Base-by-base conservation (phyloP, 495 filamentous ascomycete species). In the Hypoxylon perforatum region DNA sequence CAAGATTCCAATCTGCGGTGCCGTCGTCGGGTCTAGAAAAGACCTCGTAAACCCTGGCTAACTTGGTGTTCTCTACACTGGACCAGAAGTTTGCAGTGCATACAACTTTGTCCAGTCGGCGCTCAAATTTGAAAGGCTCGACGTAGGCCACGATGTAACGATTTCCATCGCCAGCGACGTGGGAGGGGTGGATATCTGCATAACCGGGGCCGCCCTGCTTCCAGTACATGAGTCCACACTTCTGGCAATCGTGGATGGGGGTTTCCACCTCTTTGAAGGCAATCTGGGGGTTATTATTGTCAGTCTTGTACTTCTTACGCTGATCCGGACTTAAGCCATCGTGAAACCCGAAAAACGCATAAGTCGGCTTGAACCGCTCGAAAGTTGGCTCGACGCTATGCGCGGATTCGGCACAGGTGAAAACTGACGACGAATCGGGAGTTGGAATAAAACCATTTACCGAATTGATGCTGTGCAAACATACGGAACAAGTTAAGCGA, bases 241-340 rank as follows among this genome's bases (percentile, higher is more conserved):
- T 2, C 7, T 5, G 0, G n/a, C 63, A 67, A 35, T 21, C 30
- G n/a, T n/a, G n/a, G 2, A 49, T 35, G 11, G 19, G 35, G 4
- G 2, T 21, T 11, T 2, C 3, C 10, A 6, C 15, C 0, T 28
- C 2, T 2, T 42, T 19, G 7, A 28, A 28, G 25, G 7, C 25
- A 3, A 28, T 3, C 25, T 28, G 25, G 25, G 25, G 25, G 3
- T 3, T 28, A 28, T 7, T 3, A 28, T 11, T 3, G 12, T 11
- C 35, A 38, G 14, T n/a, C 15, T n/a, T 19, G 4, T 14, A 4
- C 15, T 45, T 49, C 2, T 33, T 25, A 1, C 35, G 30, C 11
- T 66, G 15, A 3, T 54, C 39, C 8, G 63, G 63, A 14, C 28
- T 39, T 17, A 67, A 28, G 3, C 64, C 64, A 4, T 48, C n/a